Base-by-base conservation (phyloP, 2,329 filamentous ascomycete species). In the Stagonosporopsis tanaceti region DNA sequence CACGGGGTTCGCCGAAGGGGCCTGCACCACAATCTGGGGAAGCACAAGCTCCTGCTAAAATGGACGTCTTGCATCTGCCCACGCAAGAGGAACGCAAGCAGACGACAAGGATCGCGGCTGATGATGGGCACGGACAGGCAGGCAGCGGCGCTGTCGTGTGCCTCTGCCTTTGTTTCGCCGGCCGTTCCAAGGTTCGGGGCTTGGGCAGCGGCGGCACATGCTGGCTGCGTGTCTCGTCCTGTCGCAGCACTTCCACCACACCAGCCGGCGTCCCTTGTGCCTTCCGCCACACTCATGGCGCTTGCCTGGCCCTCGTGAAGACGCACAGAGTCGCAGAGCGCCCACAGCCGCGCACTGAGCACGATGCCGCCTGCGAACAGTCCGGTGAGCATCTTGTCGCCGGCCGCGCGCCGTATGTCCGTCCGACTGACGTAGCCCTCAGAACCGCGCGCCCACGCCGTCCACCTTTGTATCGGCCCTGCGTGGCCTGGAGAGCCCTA, bases 401-500 rank as follows among this genome's bases (percentile, higher is more conserved):
- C 32, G 20, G 50, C 47, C 30, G 30, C 30, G 7, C 28, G 41
- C 44, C 34, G 22, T 9, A 17, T 25, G 27, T 27, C 40, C 37
- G 40, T 32, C 37, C 25, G n/a, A 42, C 68, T 72, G 64, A 72
- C 67, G 60, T 62, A 64, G 57, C 62, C 57, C 39, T 38, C 24
- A 47, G 54, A 76, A 39, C 37, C 37, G 37, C 37, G 37, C 17
- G 37, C 37, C 37, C 37, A 22, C 37, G n/a, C 37, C 37, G 71
- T 68, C 70, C 42, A 71, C 68, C 35, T 84, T 85, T 63, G 76
- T 82, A 38, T 81, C 80, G 50, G 78, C 79, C 53, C 74, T 81
- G 57, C 78, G 76, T 64, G 73, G 77, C 52, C 74, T 83, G 57
- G 76, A 81, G 64, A 81, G 78, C 64, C 79, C 83, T 35, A 62